These are phyloP conservation scores for Crithidia expoeki DNA, from an alignment of 208 protist species.

Conservation along the genomic window DNA sequence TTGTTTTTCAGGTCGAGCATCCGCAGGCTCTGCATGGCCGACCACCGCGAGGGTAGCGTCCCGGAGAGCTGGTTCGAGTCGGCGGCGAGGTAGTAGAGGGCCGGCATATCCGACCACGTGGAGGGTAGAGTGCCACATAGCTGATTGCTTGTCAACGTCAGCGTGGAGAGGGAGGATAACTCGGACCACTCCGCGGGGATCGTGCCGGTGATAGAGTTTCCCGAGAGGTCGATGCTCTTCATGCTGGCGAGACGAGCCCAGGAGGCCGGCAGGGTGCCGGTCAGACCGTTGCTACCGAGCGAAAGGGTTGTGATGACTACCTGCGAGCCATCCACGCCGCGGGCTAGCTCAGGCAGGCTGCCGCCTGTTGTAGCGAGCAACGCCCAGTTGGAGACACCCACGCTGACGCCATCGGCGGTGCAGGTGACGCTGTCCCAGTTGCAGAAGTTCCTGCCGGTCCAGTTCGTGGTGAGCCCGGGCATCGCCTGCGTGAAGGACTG, in stretches of 20 bases:
- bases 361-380: not conserved
- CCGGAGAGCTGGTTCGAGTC: constrained; percentile 1
- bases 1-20: not conserved
- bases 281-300: constrained; percentile 12
- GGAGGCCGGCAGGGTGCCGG: constrained; percentile 17
- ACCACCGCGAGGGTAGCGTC: not conserved
- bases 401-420: not conserved
- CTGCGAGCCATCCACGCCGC: constrained; percentile 1
- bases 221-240: not conserved
- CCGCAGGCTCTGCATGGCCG: not conserved
- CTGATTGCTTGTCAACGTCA: constrained; percentile 1
- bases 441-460: constrained; percentile 21
- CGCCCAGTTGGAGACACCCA: constrained; percentile 4
- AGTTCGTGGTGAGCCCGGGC: constrained; percentile 1
- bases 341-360: constrained; percentile 11
- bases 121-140: constrained; percentile 11
- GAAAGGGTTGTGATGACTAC: constrained; percentile 2
- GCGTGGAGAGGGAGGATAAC: not conserved
- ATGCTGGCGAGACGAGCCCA: constrained; percentile 10
- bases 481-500: constrained; percentile 9
- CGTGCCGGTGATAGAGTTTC: constrained; percentile 15
- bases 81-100: not conserved
- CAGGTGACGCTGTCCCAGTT: constrained; percentile 9
- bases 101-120: not conserved
- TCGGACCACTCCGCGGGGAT: constrained; percentile 9